Evolutionary conservation across 164 flowering plant species (phyloP).

Genomic region (Magnolia changhungtana): DNA sequence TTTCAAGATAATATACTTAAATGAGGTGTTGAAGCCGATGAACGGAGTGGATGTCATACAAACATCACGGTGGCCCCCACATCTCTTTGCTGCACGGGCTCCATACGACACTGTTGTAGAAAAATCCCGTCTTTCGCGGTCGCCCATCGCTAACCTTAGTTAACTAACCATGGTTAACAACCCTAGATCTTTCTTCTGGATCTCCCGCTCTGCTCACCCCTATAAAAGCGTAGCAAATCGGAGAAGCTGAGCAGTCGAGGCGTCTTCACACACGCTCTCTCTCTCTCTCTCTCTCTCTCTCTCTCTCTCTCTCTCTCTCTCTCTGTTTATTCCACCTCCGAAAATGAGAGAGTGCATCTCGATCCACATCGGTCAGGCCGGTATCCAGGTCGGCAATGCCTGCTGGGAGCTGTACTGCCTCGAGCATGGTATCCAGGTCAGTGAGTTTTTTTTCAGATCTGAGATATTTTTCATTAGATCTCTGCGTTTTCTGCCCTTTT

Average conservation of each 20-base stretch:
- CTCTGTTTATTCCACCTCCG: background rate
- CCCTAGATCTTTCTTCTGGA: too few species aligned
- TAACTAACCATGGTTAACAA: conserved; percentile 19
- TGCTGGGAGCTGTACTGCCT: conserved; percentile 49
- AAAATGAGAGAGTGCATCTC: conserved; percentile 62
- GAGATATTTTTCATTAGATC: background rate
- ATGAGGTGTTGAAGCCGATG: too few species aligned
- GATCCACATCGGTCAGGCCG: conserved; percentile 58
- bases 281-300: background rate
- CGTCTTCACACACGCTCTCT: conserved; percentile 44
- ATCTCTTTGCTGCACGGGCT: too few species aligned
- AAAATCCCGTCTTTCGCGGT: too few species aligned
- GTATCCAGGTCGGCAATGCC: conserved; percentile 52
- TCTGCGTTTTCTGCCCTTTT: background rate
- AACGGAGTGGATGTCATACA: too few species aligned
- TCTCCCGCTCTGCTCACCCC: background rate
- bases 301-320: background rate
- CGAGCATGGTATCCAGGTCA: conserved; percentile 52
- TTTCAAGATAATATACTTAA: too few species aligned
- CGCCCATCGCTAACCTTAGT: conserved; percentile 17
- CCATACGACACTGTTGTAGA: too few species aligned
- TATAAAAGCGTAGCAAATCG: background rate
- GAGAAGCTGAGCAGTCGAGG: conserved; percentile 8
- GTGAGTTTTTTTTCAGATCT: conserved; percentile 11
- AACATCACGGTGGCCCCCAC: too few species aligned